Percentiles rank a stretch among this genome's conserved stretches.
Evolutionary conservation across 371 early-diverging fungal species (phyloP).

Genomic region (Rhizopus delemar): DNA sequence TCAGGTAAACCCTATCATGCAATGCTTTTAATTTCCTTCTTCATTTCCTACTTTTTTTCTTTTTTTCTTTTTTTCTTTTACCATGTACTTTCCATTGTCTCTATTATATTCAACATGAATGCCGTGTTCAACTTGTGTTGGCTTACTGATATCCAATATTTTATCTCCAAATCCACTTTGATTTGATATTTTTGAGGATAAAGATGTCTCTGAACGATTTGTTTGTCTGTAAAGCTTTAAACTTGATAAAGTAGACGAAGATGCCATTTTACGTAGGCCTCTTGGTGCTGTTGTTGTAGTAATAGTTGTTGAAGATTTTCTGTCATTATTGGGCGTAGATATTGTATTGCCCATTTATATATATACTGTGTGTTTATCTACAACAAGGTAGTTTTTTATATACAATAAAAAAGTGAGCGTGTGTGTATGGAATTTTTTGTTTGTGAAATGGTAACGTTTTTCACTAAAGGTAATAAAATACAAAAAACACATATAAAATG

Average conservation of each 20-base stretch:
- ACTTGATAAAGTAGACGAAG: conserved; percentile 47
- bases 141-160: conserved; percentile 62
- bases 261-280: conserved; percentile 42
- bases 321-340: conserved; percentile 24
- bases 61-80: conserved; percentile 14
- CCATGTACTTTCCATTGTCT: conserved; percentile 65
- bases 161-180: conserved; percentile 45
- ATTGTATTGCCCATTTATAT: conserved; percentile 34
- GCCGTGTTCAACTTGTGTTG: conserved; percentile 68
- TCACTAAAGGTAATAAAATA: conserved; percentile 4
- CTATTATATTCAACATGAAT: conserved; percentile 68
- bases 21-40: background rate
- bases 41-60: background rate
- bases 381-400: background rate
- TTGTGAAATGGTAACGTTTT: background rate
- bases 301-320: conserved; percentile 36
- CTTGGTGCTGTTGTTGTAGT: conserved; percentile 24
- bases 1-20: conserved; percentile 61
- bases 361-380: background rate
- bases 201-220: conserved; percentile 39
- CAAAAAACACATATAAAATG: background rate
- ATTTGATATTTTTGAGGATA: conserved; percentile 46
- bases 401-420: conserved; percentile 3
- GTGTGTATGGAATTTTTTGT: background rate
- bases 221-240: conserved; percentile 40